Conservation (phyloP, 345 rosid genomes). For the Melastoma malabathricum region DNA sequence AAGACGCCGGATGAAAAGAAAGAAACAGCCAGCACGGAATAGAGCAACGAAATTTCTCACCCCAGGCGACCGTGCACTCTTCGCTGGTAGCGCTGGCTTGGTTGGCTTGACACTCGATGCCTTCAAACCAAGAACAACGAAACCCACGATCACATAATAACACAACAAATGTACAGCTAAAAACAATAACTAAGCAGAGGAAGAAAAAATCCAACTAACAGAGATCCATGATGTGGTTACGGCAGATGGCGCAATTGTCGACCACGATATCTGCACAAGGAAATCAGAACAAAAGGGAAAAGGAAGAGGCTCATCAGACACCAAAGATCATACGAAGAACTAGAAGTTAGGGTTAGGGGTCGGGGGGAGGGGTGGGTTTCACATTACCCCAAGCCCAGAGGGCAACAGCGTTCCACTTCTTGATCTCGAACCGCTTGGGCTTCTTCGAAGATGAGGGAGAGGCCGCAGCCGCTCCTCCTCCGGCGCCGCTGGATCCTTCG, state of each 20-base stretch:
- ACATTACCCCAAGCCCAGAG: conserved; percentile 93
- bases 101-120: conserved; percentile 93
- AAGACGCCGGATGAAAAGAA: no score
- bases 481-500: conserved; percentile 51
- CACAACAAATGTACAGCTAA: no score
- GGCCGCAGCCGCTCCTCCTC: conserved; percentile 1
- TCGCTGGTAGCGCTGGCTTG: conserved; percentile 90
- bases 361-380: no score
- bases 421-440: conserved; percentile 76
- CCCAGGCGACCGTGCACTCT: conserved; percentile 99
- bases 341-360: conserved; percentile 10
- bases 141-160: no score
- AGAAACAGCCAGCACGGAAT: no score
- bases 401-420: conserved; percentile 90
- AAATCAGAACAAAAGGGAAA: conserved; percentile 2
- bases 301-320: no score
- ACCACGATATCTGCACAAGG: conserved; percentile 68
- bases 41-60: no score
- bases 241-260: conserved; percentile 94
- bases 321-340: no score
- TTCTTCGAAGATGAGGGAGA: conserved; percentile 55
- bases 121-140: conserved; percentile 34
- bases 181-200: no score
- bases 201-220: conserved; percentile 24
- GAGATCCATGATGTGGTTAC: conserved; percentile 93